Evolutionary conservation across 108 stramenopile species (phyloP).

Genomic region (Aureococcus anophagefferens): DNA sequence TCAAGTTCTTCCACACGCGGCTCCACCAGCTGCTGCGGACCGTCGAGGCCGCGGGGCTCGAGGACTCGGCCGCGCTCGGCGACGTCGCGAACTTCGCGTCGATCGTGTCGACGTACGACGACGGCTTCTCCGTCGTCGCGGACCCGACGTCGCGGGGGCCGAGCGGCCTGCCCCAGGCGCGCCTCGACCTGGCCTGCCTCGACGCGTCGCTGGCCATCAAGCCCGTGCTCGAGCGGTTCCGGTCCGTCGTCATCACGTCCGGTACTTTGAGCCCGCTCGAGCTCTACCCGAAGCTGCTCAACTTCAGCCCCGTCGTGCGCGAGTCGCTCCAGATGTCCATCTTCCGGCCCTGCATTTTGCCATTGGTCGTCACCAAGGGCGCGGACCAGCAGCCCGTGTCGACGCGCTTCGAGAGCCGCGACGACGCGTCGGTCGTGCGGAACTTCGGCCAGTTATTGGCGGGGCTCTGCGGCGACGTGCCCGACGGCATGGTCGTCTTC

Average conservation of each 20-base stretch:
- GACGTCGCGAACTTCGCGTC: slow-evolving; percentile 95
- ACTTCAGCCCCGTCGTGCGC: slow-evolving; percentile 87
- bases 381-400: slow-evolving; percentile 72
- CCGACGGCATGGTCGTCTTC: slow-evolving; percentile 94
- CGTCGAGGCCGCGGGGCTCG: slow-evolving; percentile 68
- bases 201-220: slow-evolving; percentile 95
- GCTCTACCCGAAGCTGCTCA: slow-evolving; percentile 92
- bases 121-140: slow-evolving; percentile 95
- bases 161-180: slow-evolving; percentile 9
- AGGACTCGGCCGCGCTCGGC: slow-evolving; percentile 78
- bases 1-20: slow-evolving; percentile 87
- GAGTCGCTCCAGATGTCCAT: slow-evolving; percentile 93
- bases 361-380: slow-evolving; percentile 87
- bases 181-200: slow-evolving; percentile 82
- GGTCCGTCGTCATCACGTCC: slow-evolving; percentile 88
- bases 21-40: slow-evolving; percentile 80
- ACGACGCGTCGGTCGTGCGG: slow-evolving; percentile 80
- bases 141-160: slow-evolving; percentile 57
- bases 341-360: slow-evolving; percentile 92
- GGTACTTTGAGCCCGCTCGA: slow-evolving; percentile 97
- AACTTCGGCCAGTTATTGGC: slow-evolving; percentile 84
- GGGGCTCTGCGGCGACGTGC: slow-evolving; percentile 73
- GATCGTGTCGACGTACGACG: slow-evolving; percentile 82
- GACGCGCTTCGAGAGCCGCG: slow-evolving; percentile 73
- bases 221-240: slow-evolving; percentile 91